A percentile compares a stretch with the other conserved stretches of the same genome.
These are phyloP conservation scores for Jackrogersella multiformis DNA, from an alignment of 495 filamentous ascomycete genomes.

Conservation along the genomic window DNA sequence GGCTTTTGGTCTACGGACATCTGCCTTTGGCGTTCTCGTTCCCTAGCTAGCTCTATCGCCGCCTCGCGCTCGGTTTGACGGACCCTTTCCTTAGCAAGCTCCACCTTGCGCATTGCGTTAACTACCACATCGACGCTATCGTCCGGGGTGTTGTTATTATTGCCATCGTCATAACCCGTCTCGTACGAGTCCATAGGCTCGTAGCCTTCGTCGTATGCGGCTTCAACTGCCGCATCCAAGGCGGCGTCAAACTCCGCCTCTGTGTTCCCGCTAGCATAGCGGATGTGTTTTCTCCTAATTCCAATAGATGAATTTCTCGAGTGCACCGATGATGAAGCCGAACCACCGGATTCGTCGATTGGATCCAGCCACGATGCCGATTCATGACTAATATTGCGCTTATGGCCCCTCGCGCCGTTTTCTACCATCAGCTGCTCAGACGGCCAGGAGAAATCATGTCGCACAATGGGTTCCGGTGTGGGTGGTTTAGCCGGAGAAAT, in stretches of 20 bases:
- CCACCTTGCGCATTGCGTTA: slow-evolving; percentile 73
- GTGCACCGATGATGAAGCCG: slow-evolving; percentile 80
- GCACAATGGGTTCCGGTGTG: slow-evolving; percentile 50
- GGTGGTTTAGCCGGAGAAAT: slow-evolving; percentile 53
- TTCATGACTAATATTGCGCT: slow-evolving; percentile 70
- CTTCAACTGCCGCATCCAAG: slow-evolving; percentile 93
- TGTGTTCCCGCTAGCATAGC: slow-evolving; percentile 74
- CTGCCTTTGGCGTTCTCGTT: slow-evolving; percentile 58
- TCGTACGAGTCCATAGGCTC: slow-evolving; percentile 71
- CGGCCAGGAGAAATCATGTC: slow-evolving; percentile 55
- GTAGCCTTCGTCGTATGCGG: slow-evolving; percentile 92
- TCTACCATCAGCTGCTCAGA: slow-evolving; percentile 44
- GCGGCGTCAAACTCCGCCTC: slow-evolving; percentile 96
- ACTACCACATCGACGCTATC: slow-evolving; percentile 57
- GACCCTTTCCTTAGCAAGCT: slow-evolving; percentile 80
- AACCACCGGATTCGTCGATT: slow-evolving; percentile 92
- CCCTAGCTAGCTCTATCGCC: slow-evolving; percentile 68
- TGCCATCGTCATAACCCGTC: slow-evolving; percentile 41
- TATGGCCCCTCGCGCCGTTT: slow-evolving; percentile 52
- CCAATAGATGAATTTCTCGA: slow-evolving; percentile 77
- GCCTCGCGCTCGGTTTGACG: slow-evolving; percentile 78
- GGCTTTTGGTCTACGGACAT: slow-evolving; percentile 41
- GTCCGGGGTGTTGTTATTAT: slow-evolving; percentile 45
- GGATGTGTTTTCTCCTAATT: slow-evolving; percentile 71
- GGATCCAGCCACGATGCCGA: slow-evolving; percentile 95